Evolutionary conservation across 345 rosid species (phyloP).

Genomic region (Ceriops zippeliana): DNA sequence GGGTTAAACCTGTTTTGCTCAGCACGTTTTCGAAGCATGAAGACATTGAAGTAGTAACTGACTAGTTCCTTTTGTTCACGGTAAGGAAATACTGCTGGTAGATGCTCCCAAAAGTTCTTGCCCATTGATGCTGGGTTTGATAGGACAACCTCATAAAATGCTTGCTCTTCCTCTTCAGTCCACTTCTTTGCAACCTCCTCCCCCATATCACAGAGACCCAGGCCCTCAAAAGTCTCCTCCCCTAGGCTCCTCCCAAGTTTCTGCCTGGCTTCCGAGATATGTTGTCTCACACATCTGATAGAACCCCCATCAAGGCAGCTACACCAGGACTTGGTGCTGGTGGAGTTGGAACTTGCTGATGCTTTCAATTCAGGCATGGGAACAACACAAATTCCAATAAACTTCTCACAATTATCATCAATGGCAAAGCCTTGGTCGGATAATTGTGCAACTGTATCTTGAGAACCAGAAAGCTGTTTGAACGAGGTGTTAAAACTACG

Average conservation of each 20-base stretch:
- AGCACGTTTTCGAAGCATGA: conserved; percentile 22
- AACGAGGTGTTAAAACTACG: conserved; percentile 1
- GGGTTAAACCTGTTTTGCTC: conserved; percentile 18
- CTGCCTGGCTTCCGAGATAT: conserved; percentile 21
- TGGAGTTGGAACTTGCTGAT: conserved; percentile 3
- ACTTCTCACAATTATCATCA: conserved; percentile 20
- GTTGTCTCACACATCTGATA: conserved; percentile 20
- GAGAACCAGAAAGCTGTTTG: conserved; percentile 4
- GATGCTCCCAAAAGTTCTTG: conserved; percentile 24
- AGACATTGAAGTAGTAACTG: conserved; percentile 24
- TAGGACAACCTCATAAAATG: conserved; percentile 16
- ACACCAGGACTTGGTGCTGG: conserved; percentile 7
- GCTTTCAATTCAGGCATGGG: conserved; percentile 47
- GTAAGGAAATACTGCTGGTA: conserved; percentile 18
- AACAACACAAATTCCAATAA: conserved; percentile 53
- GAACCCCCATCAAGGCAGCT: conserved; percentile 24
- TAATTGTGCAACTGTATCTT: neutral
- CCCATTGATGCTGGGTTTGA: conserved; percentile 21
- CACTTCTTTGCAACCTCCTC: conserved; percentile 20
- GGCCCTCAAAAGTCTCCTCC: conserved; percentile 8
- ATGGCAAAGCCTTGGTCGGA: neutral
- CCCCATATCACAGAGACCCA: conserved; percentile 27
- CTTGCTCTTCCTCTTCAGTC: conserved; percentile 20
- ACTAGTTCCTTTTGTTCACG: conserved; percentile 16
- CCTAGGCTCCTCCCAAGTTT: conserved; percentile 12